Evolutionary conservation across 1,284 basidiomycete genomes (phyloP), one percentile per base, ranked within the genome.

Genomic region (Cystobasidium pallidum): DNA sequence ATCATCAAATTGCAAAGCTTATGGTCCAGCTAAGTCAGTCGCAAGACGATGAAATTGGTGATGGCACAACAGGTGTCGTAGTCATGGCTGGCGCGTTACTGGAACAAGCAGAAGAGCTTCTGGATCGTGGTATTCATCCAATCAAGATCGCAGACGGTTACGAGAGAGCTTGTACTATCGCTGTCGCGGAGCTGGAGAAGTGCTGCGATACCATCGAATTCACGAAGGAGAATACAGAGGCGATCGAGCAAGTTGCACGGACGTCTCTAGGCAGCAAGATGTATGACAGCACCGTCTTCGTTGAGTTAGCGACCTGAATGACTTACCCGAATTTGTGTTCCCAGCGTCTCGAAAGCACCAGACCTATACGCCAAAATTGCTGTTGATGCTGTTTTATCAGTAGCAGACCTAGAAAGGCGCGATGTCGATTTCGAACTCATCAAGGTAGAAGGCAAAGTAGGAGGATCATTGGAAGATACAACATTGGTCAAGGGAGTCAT

Each of bases 1-100:
- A 99, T 79, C 94, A 98, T 81, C 94, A 96, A 83, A 95, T 99
- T 79, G 95, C 95, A 73, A 98, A 96, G 83, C 87, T 99, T 54
- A 87, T 99, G 49, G 95, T 99, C 11, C 92, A 99, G 81, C 85
- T 98, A 55, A 94, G 92, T 61, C 94, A 94, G 84, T 94, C 91
- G 80, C 95, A 99, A 84, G 95, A 99, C 81, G 94, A 98, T 82
- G 95, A 99, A 84, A 96, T 99, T 81, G 95, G 96, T 59, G 95
- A 99, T 83, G 96, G 95, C 71, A 99, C 95, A 11, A 99, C 95
- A 41, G 96, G 95, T 82, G 95, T 99, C 74, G n/a, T 75, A 93
- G 95, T 99, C 1, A 89, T 99, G 73, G 96, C 95, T 39, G 95
- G 95, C 75, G 96, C 96, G 26, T 85, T 99, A 30, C 84, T 99